These are phyloP conservation scores for Dactylellina cionopaga DNA, from an alignment of 2,329 filamentous ascomycete species.

Conservation along the genomic window DNA sequence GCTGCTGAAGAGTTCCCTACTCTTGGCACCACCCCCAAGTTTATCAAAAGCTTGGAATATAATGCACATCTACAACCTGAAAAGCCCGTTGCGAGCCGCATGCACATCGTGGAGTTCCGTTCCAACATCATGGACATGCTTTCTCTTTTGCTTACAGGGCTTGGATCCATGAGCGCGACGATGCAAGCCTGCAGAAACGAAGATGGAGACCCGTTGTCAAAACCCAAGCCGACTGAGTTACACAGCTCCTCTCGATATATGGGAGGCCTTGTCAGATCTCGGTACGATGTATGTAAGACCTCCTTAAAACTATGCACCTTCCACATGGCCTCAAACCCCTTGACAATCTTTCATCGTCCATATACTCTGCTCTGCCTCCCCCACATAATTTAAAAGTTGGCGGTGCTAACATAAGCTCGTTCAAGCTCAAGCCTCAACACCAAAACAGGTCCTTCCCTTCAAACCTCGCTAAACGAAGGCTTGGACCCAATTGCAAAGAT, in stretches of 20 bases:
- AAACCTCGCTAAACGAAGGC: conserved; percentile 48
- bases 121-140: conserved; percentile 11
- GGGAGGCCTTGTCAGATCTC: conserved; percentile 50
- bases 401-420: conserved; percentile 50
- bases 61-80: conserved; percentile 12
- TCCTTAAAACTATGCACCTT: conserved; percentile 53
- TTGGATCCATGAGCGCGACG: conserved; percentile 43
- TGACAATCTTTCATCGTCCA: conserved; percentile 22
- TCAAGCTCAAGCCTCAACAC: conserved; percentile 46
- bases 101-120: conserved; percentile 34
- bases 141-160: conserved; percentile 46
- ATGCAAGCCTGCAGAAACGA: conserved; percentile 39
- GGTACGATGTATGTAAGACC: conserved; percentile 51
- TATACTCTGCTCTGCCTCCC: conserved; percentile 46
- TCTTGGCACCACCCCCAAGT: conserved; percentile 19
- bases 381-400: conserved; percentile 51
- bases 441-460: conserved; percentile 29
- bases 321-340: conserved; percentile 49
- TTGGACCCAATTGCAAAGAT: conserved; percentile 43
- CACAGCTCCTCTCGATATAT: conserved; percentile 45
- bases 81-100: conserved; percentile 39
- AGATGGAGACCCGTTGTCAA: conserved; percentile 7
- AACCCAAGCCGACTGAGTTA: conserved; percentile 21
- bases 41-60: conserved; percentile 8
- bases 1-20: conserved; percentile 35